These are phyloP conservation scores for Fusarium sp. DNA, from an alignment of 2,329 filamentous ascomycete genomes.

Conservation along the genomic window DNA sequence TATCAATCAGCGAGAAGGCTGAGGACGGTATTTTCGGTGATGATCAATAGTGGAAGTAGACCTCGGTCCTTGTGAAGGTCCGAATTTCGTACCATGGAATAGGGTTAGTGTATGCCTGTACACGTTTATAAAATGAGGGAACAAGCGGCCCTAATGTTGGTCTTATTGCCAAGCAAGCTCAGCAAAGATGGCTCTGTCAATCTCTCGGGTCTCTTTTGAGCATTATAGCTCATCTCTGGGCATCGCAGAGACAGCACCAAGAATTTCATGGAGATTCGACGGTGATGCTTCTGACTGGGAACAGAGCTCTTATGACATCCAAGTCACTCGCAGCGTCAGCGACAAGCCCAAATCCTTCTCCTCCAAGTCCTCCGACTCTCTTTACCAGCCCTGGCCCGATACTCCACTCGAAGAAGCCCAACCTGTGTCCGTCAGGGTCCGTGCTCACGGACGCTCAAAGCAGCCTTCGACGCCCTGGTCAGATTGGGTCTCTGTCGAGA, in stretches of 20 bases:
- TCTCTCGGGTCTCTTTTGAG: constrained; percentile 53
- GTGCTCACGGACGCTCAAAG: constrained; percentile 43
- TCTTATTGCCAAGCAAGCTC: neutral
- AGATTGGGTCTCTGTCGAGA: constrained; percentile 48
- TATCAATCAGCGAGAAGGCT: neutral
- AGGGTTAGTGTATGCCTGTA: fast-evolving
- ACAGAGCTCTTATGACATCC: constrained; percentile 56
- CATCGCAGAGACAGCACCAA: constrained; percentile 54
- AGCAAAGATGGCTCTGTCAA: constrained; percentile 49
- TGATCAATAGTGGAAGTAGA: neutral
- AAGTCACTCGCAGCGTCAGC: constrained; percentile 45
- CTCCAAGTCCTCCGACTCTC: constrained; percentile 50
- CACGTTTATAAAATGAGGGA: neutral
- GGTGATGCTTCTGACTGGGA: constrained; percentile 53
- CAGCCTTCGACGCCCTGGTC: constrained; percentile 40
- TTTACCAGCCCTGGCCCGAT: constrained; percentile 58
- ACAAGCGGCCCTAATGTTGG: fast-evolving
- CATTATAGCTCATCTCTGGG: constrained; percentile 54
- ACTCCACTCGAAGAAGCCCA: constrained; percentile 45
- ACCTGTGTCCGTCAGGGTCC: constrained; percentile 47
- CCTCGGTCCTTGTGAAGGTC: neutral
- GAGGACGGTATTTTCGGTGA: neutral
- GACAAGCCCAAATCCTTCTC: constrained; percentile 24
- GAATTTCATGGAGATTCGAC: constrained; percentile 59
- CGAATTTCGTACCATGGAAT: neutral